Conservation (phyloP, 2,329 filamentous ascomycete species). For the Diaporthe longicolla region DNA sequence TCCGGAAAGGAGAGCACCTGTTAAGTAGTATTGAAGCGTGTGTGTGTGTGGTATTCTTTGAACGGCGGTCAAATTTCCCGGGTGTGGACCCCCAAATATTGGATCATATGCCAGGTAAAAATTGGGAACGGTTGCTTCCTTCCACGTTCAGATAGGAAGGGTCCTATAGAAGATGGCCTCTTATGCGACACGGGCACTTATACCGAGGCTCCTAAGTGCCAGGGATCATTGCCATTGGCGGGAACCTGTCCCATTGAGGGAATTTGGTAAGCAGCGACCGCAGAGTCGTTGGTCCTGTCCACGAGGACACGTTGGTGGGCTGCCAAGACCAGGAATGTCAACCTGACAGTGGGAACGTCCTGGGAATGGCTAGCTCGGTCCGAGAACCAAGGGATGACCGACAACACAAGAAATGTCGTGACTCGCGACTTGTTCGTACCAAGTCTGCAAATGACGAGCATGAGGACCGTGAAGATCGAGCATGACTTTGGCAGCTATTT, state of each 20-base stretch:
- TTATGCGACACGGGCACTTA: not conserved
- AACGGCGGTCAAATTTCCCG: conserved; percentile 24
- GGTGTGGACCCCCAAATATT: conserved; percentile 17
- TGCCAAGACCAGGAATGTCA: conserved; percentile 26
- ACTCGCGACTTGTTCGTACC: not conserved
- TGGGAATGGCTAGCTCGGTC: conserved; percentile 29
- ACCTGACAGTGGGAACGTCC: conserved; percentile 7
- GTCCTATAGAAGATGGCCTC: not conserved
- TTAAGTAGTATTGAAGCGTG: conserved; percentile 1
- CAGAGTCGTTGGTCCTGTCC: conserved; percentile 1
- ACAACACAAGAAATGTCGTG: not conserved
- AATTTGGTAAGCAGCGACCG: not conserved
- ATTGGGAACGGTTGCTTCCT: conserved; percentile 12
- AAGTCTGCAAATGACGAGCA: conserved; percentile 3
- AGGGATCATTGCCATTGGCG: not conserved
- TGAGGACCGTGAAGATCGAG: too few relatives aligned
- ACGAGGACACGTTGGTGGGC: conserved; percentile 30
- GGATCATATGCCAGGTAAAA: not conserved
- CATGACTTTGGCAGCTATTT: not conserved
- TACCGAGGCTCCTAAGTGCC: conserved; percentile 3
- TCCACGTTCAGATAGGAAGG: conserved; percentile 16
- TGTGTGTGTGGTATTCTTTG: conserved; percentile 8
- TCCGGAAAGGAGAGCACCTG: not conserved
- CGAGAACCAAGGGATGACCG: conserved; percentile 16
- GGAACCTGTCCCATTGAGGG: conserved; percentile 7